Conservation (phyloP, 441 rosid species). For the Erodium moschatum region DNA sequence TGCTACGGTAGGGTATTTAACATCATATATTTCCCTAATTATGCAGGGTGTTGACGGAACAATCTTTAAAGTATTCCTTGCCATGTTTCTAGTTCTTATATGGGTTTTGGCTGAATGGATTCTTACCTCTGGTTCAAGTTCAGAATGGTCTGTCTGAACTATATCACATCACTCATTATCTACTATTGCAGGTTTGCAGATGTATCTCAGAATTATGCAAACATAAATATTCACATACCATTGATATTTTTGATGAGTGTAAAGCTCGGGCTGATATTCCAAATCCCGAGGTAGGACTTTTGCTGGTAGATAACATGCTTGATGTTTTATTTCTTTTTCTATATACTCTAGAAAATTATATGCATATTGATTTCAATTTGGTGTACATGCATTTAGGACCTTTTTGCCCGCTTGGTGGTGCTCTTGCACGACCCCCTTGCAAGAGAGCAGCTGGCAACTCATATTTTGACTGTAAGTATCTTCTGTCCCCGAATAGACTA, state of each 20-base stretch:
- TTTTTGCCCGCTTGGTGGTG: constrained; percentile 89
- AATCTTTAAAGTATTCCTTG: not conserved
- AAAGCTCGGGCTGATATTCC: constrained; percentile 82
- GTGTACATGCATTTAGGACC: constrained; percentile 45
- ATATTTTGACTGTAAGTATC: constrained; percentile 72
- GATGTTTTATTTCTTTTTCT: constrained; percentile 10
- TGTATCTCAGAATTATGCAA: constrained; percentile 87
- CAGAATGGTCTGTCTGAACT: constrained; percentile 14
- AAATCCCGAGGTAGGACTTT: constrained; percentile 57
- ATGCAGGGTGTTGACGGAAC: constrained; percentile 6
- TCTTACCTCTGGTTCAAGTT: constrained; percentile 8
- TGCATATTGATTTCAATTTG: constrained; percentile 17
- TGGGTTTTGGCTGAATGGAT: constrained; percentile 10
- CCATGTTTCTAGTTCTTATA: constrained; percentile 10
- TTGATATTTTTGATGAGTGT: constrained; percentile 66
- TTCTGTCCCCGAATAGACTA: constrained; percentile 16
- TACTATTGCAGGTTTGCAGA: constrained; percentile 73
- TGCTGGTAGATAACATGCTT: constrained; percentile 20
- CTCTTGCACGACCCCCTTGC: constrained; percentile 90
- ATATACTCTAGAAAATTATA: constrained; percentile 11
- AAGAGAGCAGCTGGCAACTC: constrained; percentile 79
- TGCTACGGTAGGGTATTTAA: constrained; percentile 52
- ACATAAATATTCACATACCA: constrained; percentile 48
- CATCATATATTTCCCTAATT: constrained; percentile 8
- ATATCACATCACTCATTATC: constrained; percentile 17